Conservation (phyloP, 2,329 filamentous ascomycete genomes). For the Cladosporium halotolerans region DNA sequence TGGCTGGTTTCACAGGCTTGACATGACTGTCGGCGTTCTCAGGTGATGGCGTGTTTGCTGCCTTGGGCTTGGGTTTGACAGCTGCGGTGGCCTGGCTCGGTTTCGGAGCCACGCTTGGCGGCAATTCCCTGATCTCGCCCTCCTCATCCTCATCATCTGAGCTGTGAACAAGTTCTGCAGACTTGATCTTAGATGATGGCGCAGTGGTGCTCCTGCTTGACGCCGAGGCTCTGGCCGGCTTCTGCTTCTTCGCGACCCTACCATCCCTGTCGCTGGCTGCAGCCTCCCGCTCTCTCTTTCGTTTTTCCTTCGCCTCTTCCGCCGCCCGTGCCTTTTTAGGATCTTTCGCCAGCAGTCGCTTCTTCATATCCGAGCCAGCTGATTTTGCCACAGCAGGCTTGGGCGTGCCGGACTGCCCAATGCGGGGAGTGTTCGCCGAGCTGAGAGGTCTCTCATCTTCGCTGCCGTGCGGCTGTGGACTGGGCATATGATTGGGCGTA, state of each 20-base stretch:
- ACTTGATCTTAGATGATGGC: conserved; percentile 43
- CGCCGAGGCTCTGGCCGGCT: conserved; percentile 14
- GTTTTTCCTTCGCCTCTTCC: conserved; percentile 41
- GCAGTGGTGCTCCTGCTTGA: conserved; percentile 18
- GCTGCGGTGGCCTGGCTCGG: conserved; percentile 18
- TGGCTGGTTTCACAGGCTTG: conserved; percentile 19
- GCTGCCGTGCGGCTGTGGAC: conserved; percentile 21
- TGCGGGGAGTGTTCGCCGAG: conserved; percentile 21
- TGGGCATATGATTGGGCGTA: conserved; percentile 25
- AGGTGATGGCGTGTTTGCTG: conserved; percentile 15
- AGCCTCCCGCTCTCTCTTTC: conserved; percentile 36
- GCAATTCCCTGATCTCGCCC: conserved; percentile 20
- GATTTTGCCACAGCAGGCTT: conserved; percentile 19
- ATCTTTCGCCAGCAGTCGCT: conserved; percentile 38
- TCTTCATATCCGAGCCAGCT: conserved; percentile 30
- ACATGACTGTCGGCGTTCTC: conserved; percentile 18
- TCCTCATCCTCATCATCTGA: conserved; percentile 42
- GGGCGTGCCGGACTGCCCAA: conserved; percentile 23
- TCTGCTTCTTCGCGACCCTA: conserved; percentile 4
- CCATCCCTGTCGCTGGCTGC: conserved; percentile 25
- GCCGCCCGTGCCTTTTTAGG: conserved; percentile 38
- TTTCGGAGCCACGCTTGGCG: conserved; percentile 10
- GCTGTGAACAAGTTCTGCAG: conserved; percentile 48
- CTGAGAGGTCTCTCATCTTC: conserved; percentile 10
- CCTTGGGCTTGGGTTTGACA: conserved; percentile 17